Evolutionary conservation across 202 grass and related monocot genomes (phyloP), one percentile per base, ranked within the genome.

Genomic region (Digitaria exilis): DNA sequence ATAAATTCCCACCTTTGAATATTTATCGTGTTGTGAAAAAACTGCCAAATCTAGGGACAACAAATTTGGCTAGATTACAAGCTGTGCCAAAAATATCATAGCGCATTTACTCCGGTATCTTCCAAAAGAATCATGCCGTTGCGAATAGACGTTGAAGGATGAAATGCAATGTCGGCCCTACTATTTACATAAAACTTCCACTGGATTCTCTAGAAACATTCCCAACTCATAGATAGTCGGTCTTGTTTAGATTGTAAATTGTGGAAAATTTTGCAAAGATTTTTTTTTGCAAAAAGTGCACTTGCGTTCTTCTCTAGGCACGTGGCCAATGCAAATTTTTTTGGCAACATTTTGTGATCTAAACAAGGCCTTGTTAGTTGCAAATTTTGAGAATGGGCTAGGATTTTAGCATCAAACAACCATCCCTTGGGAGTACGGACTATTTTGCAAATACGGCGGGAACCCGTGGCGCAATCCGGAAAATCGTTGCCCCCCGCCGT

Each of bases 401-500:
- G 57, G 51, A 3, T 26, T 24, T 3, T 49, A 8, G 1, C n/a
- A 37, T n/a, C 4, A 13, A 28, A 26, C 11, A 41, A n/a, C n/a
- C 25, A 19, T 7, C 15, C n/a, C 9, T 12, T 12, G n/a, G 54
- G 22, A 25, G 7, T 1, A 78, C 34, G 64, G 52, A 15, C 65
- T 16, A 1, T 0, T n/a, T 15, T n/a, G 17, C 17, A 74, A 86
- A 86, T 86, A 80, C 46, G 19, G 14, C 19, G 7, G 0, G 29
- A 49, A 19, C 3, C 21, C 0, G 14, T 14, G 65, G 74, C 16
- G 6, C 0, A 39, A 70, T 54, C 22, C 4, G 62, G 41, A 64
- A 83, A 85, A 73, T 18, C 73, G 66, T 72, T 34, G 54, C 34
- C 66, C 37, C 35, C 37, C 37, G 6, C 37, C 44, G 86, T 78